A percentile compares a stretch with the other conserved stretches of the same genome.
Evolutionary conservation across 1,284 basidiomycete species (phyloP).

Genomic region (Cutaneotrichosporon daszewskae): DNA sequence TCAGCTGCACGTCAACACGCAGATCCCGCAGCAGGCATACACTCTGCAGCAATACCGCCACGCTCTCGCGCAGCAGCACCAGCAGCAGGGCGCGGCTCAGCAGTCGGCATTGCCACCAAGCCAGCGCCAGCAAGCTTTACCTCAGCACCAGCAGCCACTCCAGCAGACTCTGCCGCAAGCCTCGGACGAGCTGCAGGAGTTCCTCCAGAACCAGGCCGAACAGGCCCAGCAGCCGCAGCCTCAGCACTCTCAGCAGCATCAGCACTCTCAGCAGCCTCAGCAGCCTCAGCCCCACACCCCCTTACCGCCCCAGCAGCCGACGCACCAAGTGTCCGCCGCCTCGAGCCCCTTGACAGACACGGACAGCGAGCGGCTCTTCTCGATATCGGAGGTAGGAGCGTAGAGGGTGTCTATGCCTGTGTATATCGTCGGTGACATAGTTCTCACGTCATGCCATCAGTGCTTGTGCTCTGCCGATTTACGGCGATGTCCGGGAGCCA

Average conservation of each 20-base stretch:
- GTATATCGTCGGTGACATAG: background rate
- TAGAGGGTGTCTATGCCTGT: background rate
- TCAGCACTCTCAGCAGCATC: no score
- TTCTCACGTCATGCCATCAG: no score
- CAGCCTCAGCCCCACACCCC: background rate
- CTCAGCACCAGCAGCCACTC: background rate
- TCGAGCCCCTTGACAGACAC: no score
- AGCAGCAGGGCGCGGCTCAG: background rate
- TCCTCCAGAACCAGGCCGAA: no score
- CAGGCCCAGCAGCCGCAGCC: background rate
- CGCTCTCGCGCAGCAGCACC: background rate
- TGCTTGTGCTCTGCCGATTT: no score
- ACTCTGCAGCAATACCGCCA: background rate
- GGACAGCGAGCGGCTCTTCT: background rate
- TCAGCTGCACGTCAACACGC: no score
- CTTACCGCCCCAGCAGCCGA: background rate
- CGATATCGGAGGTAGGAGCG: background rate
- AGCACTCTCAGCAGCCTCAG: background rate
- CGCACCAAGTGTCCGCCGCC: no score
- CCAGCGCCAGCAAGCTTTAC: background rate
- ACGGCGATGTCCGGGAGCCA: no score
- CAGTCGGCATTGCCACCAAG: background rate
- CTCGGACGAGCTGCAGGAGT: no score
- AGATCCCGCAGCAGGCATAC: no score
- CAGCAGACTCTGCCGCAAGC: background rate